Percentiles rank a stretch among this genome's conserved stretches.
Evolutionary conservation across 495 filamentous ascomycete species (phyloP).

Genomic region (Neurospora sublineolata): DNA sequence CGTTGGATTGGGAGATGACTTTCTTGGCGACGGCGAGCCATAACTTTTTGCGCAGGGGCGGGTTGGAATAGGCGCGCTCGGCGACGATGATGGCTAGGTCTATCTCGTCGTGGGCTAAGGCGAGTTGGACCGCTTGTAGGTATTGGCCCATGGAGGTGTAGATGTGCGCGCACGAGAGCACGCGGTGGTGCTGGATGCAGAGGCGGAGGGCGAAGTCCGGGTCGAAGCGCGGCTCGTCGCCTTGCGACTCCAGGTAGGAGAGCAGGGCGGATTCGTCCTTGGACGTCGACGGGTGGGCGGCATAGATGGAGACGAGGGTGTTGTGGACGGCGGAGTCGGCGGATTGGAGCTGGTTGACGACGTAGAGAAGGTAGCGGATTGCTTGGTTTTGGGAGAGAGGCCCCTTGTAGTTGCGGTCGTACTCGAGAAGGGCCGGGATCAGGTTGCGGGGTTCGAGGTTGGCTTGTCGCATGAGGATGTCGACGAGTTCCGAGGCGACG

Average conservation of each 20-base stretch:
- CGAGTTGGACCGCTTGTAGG: constrained; percentile 80
- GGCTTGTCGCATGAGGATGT: constrained; percentile 85
- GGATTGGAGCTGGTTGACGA: constrained; percentile 77
- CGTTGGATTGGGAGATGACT: constrained; percentile 66
- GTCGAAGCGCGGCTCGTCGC: constrained; percentile 64
- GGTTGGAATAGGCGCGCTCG: constrained; percentile 70
- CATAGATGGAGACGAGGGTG: constrained; percentile 91
- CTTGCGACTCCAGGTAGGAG: constrained; percentile 71
- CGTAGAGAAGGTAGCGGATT: constrained; percentile 83
- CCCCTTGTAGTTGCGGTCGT: constrained; percentile 63
- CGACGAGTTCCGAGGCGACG: constrained; percentile 68
- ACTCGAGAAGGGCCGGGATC: constrained; percentile 86
- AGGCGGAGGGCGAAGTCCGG: constrained; percentile 94
- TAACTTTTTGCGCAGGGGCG: constrained; percentile 77
- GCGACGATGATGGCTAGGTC: constrained; percentile 82
- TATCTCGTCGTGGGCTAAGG: constrained; percentile 75
- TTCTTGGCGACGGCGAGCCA: constrained; percentile 92
- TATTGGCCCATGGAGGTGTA: constrained; percentile 94
- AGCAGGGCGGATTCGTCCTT: constrained; percentile 74
- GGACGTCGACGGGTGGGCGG: constrained; percentile 66
- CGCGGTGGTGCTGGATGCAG: constrained; percentile 85
- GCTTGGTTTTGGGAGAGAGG: constrained; percentile 74
- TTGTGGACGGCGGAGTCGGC: constrained; percentile 91
- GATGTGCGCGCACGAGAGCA: constrained; percentile 89
- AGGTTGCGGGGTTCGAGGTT: constrained; percentile 80